Base-by-base conservation (phyloP, 2,329 filamentous ascomycete species). In the Tolypocladium tundrense region DNA sequence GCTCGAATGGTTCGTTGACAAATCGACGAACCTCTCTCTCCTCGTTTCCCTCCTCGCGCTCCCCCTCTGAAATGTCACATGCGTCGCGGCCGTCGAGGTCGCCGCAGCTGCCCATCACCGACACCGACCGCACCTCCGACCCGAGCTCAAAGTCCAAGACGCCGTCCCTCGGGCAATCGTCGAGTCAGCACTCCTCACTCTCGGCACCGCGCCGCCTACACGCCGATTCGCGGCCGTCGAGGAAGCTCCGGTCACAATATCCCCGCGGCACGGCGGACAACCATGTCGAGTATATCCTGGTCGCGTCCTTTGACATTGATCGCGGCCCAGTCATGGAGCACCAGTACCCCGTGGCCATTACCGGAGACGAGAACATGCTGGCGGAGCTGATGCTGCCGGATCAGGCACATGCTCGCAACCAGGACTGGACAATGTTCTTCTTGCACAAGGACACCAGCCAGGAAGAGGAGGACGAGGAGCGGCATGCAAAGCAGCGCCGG, bases 381-480 rank as follows among this genome's bases (percentile, higher is more conserved):
- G 94, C 94, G 8, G 94, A 99, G 77, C 83, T 99, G 68, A 99
- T 99, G 94, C 77, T 99, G 70, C 94, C 94, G 0, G 94, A 99
- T 73, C 93, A 97, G 73, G 91, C 93, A 27, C 94, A 99, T 74
- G 86, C 94, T 60, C 85, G 94, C 43, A 93, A 89, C 68, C 92
- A 97, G 74, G 94, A 99, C 72, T 99, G 94, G 94, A 99, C 94
- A 48, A 96, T 97, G 57, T 99, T 99, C 77, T 99, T 99, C 70
- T 72, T 99, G 58, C 94, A 99, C 76, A 97, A 97, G 72, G 94
- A 99, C 71, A 90, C 87, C 4, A 92, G 85, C 60, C 85, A 88
- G 55, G 87, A 90, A 60, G 89, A 93, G 58, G 92, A 96, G 60
- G 88, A 91, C 37, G 83, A 86, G 58, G 88, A 90, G 65, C 78